Evolutionary conservation across 805 yeast species (phyloP), one percentile per base, ranked within the genome.

Genomic region (Metschnikowia similis): DNA sequence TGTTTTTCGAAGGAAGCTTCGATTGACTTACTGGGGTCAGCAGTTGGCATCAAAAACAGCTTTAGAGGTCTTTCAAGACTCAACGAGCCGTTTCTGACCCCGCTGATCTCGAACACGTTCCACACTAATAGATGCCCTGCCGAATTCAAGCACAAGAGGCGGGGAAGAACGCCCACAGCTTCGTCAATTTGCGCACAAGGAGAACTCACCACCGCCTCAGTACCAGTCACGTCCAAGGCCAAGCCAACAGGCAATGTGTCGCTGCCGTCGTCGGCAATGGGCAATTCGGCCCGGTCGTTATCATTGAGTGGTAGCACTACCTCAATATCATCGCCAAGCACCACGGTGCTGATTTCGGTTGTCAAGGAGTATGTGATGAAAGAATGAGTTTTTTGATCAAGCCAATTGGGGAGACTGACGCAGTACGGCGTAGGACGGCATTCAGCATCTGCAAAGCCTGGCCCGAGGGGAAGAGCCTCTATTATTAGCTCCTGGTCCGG

Each of bases 161-260:
- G 70, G 0, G 96, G 96, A 50, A 87, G 69, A 17, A 59, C 58
- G 36, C 88, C 82, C 0, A 62, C 71, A 8, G 81, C 80, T 36
- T 71, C 71, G 1, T 85, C 88, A 2, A 85, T 72, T 9, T 82
- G 82, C 6, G 71, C 65, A 52, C 82, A 78, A 0, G 92, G 89
- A 11, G 78, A 76, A 2, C 62, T 48, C 1, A 84, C 79, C 1
- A 58, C 57, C 1, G 57, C 45, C 13, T 70, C 73, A 0, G 65
- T 63, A 2, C 80, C 69, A 9, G 76, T 69, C 11, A 83, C 57
- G 61, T 89, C 96, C 6, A 88, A 43, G 0, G 81, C 81, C 9
- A 87, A 55, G 5, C 96, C 96, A 21, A 87, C 69, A 0, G 92
- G 83, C 7, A 85, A 77, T 11, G 86, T 78, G 58, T 89, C 96